Conservation (phyloP, 352 stramenopile species). For the Globisporangium cylindrosporum region DNA sequence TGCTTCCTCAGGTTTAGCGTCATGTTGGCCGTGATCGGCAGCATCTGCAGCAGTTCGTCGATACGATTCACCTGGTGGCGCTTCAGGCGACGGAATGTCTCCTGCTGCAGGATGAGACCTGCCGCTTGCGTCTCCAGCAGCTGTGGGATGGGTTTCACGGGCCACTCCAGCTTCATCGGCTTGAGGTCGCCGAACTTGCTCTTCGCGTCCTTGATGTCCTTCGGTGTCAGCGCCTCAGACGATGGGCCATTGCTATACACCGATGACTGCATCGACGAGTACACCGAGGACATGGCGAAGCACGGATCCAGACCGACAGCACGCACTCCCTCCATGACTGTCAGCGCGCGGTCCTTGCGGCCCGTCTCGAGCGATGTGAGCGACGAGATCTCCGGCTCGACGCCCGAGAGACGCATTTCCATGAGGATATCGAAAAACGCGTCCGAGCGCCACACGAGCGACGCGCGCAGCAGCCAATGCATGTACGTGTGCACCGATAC, state of each 20-base stretch:
- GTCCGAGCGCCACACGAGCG: conserved; percentile 77
- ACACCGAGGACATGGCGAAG: conserved; percentile 85
- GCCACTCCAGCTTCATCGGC: conserved; percentile 60
- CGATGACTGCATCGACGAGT: conserved; percentile 72
- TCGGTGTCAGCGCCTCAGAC: conserved; percentile 41
- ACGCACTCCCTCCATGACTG: conserved; percentile 86
- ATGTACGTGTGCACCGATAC: conserved; percentile 82
- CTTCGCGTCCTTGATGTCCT: conserved; percentile 45
- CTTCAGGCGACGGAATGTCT: conserved; percentile 85
- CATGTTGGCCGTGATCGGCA: conserved; percentile 87
- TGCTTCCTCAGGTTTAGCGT: conserved; percentile 86
- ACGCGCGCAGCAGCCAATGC: conserved; percentile 78
- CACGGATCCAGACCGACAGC: conserved; percentile 80
- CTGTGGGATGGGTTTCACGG: conserved; percentile 73
- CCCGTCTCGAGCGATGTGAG: conserved; percentile 82
- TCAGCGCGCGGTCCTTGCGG: conserved; percentile 78
- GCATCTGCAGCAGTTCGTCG: conserved; percentile 76
- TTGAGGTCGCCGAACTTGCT: conserved; percentile 64
- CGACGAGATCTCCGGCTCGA: conserved; percentile 81
- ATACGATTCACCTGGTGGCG: conserved; percentile 79
- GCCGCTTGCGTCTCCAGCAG: conserved; percentile 81
- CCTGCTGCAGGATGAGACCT: conserved; percentile 76
- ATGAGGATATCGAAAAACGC: conserved; percentile 85
- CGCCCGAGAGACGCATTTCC: conserved; percentile 79
- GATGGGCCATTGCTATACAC: conserved; percentile 70